Percentiles rank a stretch among this genome's conserved stretches.
Evolutionary conservation across 345 rosid species (phyloP).

Genomic region (Streptanthus diversifolius): DNA sequence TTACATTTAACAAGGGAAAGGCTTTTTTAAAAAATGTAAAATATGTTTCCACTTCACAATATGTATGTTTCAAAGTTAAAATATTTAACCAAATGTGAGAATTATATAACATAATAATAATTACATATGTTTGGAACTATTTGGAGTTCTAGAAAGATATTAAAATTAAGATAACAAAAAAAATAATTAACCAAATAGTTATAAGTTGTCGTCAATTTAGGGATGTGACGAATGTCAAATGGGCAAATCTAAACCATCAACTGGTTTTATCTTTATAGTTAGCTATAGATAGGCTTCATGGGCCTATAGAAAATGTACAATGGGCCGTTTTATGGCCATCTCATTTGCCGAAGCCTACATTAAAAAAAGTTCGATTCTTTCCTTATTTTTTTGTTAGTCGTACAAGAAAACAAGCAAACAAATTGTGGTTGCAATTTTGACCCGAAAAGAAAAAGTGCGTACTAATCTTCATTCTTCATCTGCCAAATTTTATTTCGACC

Average conservation of each 20-base stretch:
- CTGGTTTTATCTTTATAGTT: not conserved
- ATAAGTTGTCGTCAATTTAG: not conserved
- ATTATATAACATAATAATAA: no score
- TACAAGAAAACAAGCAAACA: not conserved
- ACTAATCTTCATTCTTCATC: conserved; percentile 10
- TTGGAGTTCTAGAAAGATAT: no score
- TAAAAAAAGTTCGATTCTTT: not conserved
- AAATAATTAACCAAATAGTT: not conserved
- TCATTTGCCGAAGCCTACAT: not conserved
- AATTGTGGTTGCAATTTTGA: conserved; percentile 15
- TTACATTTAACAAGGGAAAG: no score
- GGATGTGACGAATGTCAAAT: not conserved
- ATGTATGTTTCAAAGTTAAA: not conserved
- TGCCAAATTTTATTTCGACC: conserved; percentile 24
- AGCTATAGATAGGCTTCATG: not conserved
- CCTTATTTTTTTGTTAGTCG: not conserved
- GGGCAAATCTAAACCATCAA: not conserved
- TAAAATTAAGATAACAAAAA: no score
- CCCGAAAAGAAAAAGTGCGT: not conserved
- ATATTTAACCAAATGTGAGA: not conserved
- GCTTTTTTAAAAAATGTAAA: no score
- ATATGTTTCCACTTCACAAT: not conserved
- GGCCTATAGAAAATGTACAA: not conserved
- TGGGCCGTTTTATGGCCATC: not conserved
- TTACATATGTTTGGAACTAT: no score